Base-by-base conservation (phyloP, 164 flowering plant genomes). In the Vitis rotundifolia region DNA sequence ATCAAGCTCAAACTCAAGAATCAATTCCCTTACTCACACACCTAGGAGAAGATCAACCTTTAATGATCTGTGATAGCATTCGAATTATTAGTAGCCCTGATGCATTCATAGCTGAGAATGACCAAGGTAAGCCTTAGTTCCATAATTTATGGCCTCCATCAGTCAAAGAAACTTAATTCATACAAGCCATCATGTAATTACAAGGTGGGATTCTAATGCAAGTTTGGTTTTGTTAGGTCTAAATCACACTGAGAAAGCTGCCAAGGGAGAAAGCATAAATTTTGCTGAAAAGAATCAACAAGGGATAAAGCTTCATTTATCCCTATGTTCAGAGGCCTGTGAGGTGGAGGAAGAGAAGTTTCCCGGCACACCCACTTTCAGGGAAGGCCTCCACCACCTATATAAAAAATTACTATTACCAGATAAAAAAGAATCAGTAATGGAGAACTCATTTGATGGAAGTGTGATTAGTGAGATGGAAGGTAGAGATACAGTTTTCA, bases 371-470 rank as follows among this genome's bases (percentile, higher is more conserved):
- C 92, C 91, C 2, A 80, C 78, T 15, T 85, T 81, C 52, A 55
- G 79, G 1, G 90, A 88, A 12, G 64, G 82, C 62, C 71, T 83
- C 13, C 68, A 73, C 54, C 63, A 64, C 62, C 66, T 83, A 61
- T 82, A 83, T 15, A 88, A 81, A 80, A 86, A 81, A 69, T 69
- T 83, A 4, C 37, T 75, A 0, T 57, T 75, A 9, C 73, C 69
- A 3, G 89, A 83, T 64, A 86, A 81, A 59, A 81, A 73, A 68
- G 91, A 87, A 58, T 77, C 71, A 9, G 84, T 81, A 47, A 53
- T 80, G 0, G 92, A 86, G 74, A 88, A 84, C 50, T 88, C 89
- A 5, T 50, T 85, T 61, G 90, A 90, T 83, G 93, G 88, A 67
- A 88, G 90, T 73, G 82, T 85, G 22, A 72, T 74, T 4, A 85